phyloP scores from a whole-genome alignment of 148 eudicot species.

The Heliamphora exappendiculata region DNA sequence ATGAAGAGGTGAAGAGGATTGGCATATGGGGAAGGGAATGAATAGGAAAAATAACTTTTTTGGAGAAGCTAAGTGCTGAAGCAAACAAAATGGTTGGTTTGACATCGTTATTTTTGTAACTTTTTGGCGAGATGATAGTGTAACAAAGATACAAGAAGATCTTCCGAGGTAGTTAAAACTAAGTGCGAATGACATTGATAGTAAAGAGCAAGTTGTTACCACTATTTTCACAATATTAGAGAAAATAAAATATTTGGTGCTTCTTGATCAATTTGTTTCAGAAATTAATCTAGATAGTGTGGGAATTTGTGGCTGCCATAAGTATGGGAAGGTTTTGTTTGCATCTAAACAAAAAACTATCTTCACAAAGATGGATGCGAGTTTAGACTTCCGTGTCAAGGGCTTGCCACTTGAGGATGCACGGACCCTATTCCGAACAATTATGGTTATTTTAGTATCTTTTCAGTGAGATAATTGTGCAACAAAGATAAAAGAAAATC shows the following conservation, averaged over 20 bases:
- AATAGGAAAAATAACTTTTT: too few species aligned
- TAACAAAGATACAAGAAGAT: conserved; percentile 16
- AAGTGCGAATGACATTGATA: background rate
- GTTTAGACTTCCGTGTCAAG: conserved; percentile 15
- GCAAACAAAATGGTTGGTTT: conserved; percentile 8
- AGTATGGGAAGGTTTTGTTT: conserved; percentile 19
- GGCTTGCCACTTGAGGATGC: conserved; percentile 18
- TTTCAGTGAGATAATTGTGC: too few species aligned
- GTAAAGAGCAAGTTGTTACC: background rate
- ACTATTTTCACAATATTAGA: conserved; percentile 11
- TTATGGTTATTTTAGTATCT: too few species aligned
- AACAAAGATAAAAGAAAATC: too few species aligned
- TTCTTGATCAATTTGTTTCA: conserved; percentile 19
- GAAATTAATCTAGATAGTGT: conserved; percentile 5
- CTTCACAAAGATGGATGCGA: conserved; percentile 4
- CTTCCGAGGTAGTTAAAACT: conserved; percentile 11
- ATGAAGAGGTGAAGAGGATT: conserved; percentile 8
- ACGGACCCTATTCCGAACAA: conserved; percentile 9
- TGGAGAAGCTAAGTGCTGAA: too few species aligned
- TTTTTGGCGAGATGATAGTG: background rate
- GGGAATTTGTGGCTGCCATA: conserved; percentile 15
- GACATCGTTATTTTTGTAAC: conserved; percentile 22
- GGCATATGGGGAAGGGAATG: too few species aligned
- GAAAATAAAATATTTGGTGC: conserved; percentile 18
- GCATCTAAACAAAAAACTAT: conserved; percentile 12